A percentile compares a stretch with the other conserved stretches of the same genome.
phyloP scores from a whole-genome alignment of 345 rosid genomes.

The Brassica incana region DNA sequence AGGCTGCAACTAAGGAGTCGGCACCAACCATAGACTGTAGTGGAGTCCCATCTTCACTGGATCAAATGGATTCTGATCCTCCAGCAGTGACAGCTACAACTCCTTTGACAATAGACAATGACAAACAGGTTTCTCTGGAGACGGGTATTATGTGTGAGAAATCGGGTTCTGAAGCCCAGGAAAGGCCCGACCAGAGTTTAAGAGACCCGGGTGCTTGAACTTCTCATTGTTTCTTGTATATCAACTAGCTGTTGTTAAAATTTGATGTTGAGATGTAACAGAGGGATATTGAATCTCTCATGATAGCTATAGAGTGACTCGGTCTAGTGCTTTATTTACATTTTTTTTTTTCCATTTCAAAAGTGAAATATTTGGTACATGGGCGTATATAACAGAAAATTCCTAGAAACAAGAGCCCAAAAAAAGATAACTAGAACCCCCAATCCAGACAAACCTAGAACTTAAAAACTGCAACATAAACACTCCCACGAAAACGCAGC shows the following conservation, averaged over 20 bases:
- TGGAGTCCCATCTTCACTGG: conserved; percentile 34
- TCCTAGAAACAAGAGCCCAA: no score
- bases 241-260: conserved; percentile 16
- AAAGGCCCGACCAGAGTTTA: background rate
- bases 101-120: conserved; percentile 27
- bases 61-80: conserved; percentile 33
- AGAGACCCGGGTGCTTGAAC: conserved; percentile 24
- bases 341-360: no score
- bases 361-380: no score
- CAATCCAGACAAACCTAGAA: no score
- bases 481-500: no score
- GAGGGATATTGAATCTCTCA: conserved; percentile 18
- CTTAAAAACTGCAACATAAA: no score
- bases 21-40: conserved; percentile 18
- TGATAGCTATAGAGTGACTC: conserved; percentile 17
- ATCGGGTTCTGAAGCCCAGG: conserved; percentile 12
- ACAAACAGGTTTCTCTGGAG: conserved; percentile 27
- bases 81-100: conserved; percentile 27
- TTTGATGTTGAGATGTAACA: background rate
- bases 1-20: conserved; percentile 15
- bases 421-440: no score
- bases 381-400: no score
- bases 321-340: background rate
- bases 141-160: background rate
- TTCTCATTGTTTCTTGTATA: conserved; percentile 27